phyloP scores from a whole-genome alignment of 768 basidiomycete species.

The Suillus alpinus region DNA sequence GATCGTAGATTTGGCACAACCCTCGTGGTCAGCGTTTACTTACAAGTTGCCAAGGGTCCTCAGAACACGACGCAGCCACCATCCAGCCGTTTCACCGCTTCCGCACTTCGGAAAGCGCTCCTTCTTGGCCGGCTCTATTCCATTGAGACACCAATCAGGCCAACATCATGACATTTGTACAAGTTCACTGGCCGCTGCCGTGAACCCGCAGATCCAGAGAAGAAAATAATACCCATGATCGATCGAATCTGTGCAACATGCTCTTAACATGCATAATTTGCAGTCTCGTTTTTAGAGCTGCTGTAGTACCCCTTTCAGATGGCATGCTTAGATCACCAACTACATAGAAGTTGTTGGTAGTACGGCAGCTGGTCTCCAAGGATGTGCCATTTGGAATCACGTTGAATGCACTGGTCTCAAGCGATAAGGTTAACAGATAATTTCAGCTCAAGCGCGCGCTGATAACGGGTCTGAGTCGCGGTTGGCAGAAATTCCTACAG shows the following conservation, averaged over 20 bases:
- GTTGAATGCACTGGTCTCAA: background rate
- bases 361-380: background rate
- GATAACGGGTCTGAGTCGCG: background rate
- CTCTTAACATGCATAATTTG: background rate
- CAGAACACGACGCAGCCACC: slow-evolving; percentile 15
- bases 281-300: background rate
- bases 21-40: slow-evolving; percentile 22
- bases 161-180: slow-evolving; percentile 1
- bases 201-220: background rate
- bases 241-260: slow-evolving; percentile 2
- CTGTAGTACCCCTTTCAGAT: background rate
- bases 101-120: background rate
- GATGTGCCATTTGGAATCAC: background rate
- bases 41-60: slow-evolving; percentile 15
- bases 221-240: slow-evolving; percentile 2
- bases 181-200: background rate
- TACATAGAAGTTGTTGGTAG: background rate
- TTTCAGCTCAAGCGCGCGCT: background rate
- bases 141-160: slow-evolving; percentile 7
- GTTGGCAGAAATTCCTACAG: background rate
- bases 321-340: background rate
- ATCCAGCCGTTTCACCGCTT: slow-evolving; percentile 2
- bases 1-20: slow-evolving; percentile 14
- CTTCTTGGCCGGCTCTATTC: slow-evolving; percentile 9
- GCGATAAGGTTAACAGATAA: background rate